phyloP scores from a whole-genome alignment of 2,329 filamentous ascomycete species.

The Onygenales sp. region DNA sequence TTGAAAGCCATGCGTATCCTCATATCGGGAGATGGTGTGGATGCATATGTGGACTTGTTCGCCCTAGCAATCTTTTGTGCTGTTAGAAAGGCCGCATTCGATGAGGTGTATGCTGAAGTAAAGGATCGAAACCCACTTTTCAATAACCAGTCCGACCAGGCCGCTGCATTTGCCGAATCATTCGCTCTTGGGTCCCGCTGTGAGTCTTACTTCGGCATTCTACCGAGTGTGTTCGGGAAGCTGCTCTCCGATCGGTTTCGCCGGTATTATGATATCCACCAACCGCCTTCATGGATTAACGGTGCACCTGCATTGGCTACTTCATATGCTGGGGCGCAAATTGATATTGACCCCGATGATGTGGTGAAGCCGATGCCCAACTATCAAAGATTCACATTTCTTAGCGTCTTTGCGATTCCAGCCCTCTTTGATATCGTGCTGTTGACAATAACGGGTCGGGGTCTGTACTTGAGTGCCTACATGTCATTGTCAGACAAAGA shows the following conservation, averaged over 20 bases:
- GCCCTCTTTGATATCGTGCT: conserved; percentile 53
- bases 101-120: conserved; percentile 55
- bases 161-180: conserved; percentile 54
- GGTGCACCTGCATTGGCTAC: conserved; percentile 42
- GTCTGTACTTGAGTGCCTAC: conserved; percentile 50
- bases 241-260: conserved; percentile 33
- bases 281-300: conserved; percentile 42
- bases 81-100: conserved; percentile 46
- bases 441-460: conserved; percentile 49
- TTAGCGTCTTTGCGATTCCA: conserved; percentile 54
- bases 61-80: conserved; percentile 50
- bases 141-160: conserved; percentile 52
- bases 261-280: conserved; percentile 35
- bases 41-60: conserved; percentile 45
- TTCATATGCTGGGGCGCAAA: conserved; percentile 43
- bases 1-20: conserved; percentile 27
- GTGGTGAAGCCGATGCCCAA: conserved; percentile 35
- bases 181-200: conserved; percentile 56
- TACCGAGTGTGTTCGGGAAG: conserved; percentile 40
- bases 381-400: conserved; percentile 46
- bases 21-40: conserved; percentile 23
- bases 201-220: conserved; percentile 52
- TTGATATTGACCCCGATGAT: conserved; percentile 42
- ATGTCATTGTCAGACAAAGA: conserved; percentile 43
- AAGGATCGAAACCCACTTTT: conserved; percentile 54